A percentile compares a stretch with the other conserved stretches of the same genome.
These are phyloP conservation scores for Talaromyces piceae DNA, from an alignment of 2,329 filamentous ascomycete species.

Conservation along the genomic window DNA sequence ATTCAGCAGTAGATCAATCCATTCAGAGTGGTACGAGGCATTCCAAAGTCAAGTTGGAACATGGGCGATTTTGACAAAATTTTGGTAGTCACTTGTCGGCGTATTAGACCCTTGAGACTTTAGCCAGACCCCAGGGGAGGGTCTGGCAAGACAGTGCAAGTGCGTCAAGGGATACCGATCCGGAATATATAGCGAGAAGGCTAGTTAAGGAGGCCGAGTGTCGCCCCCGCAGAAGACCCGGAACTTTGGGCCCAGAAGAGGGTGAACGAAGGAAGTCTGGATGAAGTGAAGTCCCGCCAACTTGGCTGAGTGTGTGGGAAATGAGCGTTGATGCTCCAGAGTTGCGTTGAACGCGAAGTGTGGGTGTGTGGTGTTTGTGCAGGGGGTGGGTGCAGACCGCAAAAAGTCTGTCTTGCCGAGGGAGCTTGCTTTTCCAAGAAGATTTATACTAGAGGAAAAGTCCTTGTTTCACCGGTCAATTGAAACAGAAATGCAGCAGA, in stretches of 20 bases:
- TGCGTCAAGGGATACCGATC: slow-evolving; percentile 23
- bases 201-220: slow-evolving; percentile 95
- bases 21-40: slow-evolving; percentile 12
- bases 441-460: neutral
- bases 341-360: slow-evolving; percentile 18
- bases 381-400: neutral
- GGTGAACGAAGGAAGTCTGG: slow-evolving; percentile 69
- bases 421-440: neutral
- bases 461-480: neutral
- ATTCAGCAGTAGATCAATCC: slow-evolving; percentile 12
- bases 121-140: slow-evolving; percentile 38
- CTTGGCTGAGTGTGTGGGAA: slow-evolving; percentile 60
- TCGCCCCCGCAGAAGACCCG: slow-evolving; percentile 96
- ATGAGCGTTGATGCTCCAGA: slow-evolving; percentile 37
- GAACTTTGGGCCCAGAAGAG: slow-evolving; percentile 84
- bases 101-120: slow-evolving; percentile 26
- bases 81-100: slow-evolving; percentile 16
- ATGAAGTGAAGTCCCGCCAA: slow-evolving; percentile 78
- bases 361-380: slow-evolving; percentile 4
- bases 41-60: slow-evolving; percentile 8
- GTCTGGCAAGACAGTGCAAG: slow-evolving; percentile 31
- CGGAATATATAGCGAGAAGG: slow-evolving; percentile 23
- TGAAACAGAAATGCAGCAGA: neutral
- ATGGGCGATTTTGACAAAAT: slow-evolving; percentile 14
- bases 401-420: neutral